phyloP scores from a whole-genome alignment of 2,329 filamentous ascomycete species.

The Cladophialophora psammophila region DNA sequence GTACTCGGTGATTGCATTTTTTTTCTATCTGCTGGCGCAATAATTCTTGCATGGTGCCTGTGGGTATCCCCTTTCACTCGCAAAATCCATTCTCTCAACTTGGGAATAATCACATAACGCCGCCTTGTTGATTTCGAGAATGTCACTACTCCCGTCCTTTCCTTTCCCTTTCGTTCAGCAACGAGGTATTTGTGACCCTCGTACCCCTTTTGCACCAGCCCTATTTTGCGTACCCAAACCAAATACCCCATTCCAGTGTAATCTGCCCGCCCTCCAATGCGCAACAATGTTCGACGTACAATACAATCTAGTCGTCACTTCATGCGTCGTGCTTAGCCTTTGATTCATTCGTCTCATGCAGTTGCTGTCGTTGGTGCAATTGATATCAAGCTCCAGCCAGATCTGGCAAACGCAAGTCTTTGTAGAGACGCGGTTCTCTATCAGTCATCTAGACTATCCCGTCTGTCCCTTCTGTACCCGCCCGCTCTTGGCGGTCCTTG shows the following conservation, averaged over 20 bases:
- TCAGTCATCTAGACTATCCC: slow-evolving; percentile 40
- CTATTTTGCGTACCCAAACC: background rate
- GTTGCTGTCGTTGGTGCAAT: background rate
- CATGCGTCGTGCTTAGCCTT: background rate
- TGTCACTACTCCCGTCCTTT: background rate
- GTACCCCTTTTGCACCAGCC: background rate
- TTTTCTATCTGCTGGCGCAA: background rate
- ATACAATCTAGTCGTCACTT: slow-evolving; percentile 18
- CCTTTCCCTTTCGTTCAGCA: background rate
- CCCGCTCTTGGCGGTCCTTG: slow-evolving; percentile 28
- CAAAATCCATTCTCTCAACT: background rate
- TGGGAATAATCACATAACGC: background rate
- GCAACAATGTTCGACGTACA: slow-evolving; percentile 9
- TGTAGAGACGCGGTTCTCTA: background rate
- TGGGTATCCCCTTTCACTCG: background rate
- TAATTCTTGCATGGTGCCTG: background rate
- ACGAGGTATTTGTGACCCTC: background rate
- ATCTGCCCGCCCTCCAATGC: background rate
- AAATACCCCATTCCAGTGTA: background rate
- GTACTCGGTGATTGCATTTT: background rate
- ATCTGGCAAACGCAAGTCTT: background rate
- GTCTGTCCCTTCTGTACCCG: slow-evolving; percentile 38
- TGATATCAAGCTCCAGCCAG: background rate
- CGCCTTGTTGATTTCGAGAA: background rate
- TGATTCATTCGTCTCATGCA: background rate